Conservation (phyloP, 148 eudicot species). For the Rhododendron griersonianum region DNA sequence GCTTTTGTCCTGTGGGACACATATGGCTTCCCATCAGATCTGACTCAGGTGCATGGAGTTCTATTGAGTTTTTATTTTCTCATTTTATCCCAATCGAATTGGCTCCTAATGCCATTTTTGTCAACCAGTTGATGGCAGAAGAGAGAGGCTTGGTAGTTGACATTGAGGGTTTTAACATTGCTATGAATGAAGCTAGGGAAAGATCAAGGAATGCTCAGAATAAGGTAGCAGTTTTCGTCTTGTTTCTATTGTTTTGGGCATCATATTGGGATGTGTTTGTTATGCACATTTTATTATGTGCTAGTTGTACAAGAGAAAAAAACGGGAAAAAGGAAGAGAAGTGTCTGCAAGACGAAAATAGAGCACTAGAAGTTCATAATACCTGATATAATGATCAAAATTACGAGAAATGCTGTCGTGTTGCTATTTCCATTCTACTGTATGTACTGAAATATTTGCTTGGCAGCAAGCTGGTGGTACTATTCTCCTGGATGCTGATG, state of each 20-base stretch:
- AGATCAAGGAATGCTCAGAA: constrained; percentile 82
- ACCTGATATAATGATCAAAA: neutral
- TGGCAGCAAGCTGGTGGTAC: constrained; percentile 76
- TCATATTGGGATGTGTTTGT: neutral
- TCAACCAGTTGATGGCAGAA: constrained; percentile 85
- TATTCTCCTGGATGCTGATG: constrained; percentile 90
- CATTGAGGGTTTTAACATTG: constrained; percentile 60
- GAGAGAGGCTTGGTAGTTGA: constrained; percentile 83
- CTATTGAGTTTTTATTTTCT: neutral
- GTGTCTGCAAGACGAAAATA: neutral
- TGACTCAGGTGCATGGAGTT: constrained; percentile 71
- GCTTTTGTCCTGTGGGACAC: constrained; percentile 97
- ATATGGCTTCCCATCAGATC: constrained; percentile 88
- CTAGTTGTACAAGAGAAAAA: neutral
- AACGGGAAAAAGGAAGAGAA: neutral
- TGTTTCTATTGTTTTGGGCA: neutral
- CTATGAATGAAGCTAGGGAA: constrained; percentile 91
- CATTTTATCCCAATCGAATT: neutral
- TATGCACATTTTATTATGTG: neutral
- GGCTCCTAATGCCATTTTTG: neutral
- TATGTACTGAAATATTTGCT: constrained; percentile 1
- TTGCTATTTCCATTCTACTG: neutral
- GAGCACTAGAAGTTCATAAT: neutral
- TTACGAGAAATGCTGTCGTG: neutral
- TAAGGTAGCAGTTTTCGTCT: constrained; percentile 43